Base-by-base conservation (phyloP, 768 basidiomycete genomes). In the Tephrocybe sp. region DNA sequence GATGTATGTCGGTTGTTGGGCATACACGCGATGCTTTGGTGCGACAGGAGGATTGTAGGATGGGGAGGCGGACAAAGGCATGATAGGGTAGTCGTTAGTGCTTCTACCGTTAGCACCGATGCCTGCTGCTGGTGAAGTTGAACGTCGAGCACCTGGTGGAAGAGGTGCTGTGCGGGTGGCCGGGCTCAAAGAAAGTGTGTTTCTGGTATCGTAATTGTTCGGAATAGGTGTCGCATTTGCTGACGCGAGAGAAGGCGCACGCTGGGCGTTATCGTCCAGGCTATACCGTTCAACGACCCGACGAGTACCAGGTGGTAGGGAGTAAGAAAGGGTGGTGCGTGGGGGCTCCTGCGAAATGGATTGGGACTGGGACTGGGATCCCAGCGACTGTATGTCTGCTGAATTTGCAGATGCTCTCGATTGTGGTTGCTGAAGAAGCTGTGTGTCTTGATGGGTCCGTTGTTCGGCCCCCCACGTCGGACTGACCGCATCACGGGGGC, bases 1-100 rank as follows among this genome's bases (percentile, higher is more conserved):
- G 58, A 90, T 83, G 58, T 83, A 89, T 1, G 83, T 89, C n/a
- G 88, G 88, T 50, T 88, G 87, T 48, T 88, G 87, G 1, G 86
- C 75, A 62, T 77, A 83, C 6, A 78, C 86, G 50, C 88, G 83
- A 49, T 82, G 80, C 48, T 74, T 85, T 0, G 85, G 75, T 1
- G 89, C 81, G 41, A 90, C 75, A 33, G 86, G 83, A 18, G 85
- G 82, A 26, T 73, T 73, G 63, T 85, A 85, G 14, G 77, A 72
- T 48, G 81, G 81, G 12, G 81, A 78, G 11, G 81, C 76, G 18
- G 82, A 78, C 39, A 86, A 67, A 25, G 81, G 81, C 62, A 83
- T 81, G 46, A 79, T 76, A 33, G 82, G 76, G 17, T 77, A 66
- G 28, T 68, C 45, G 45, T 62, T 68, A 58, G 75, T 61, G 63